Base-by-base conservation (phyloP, 495 filamentous ascomycete genomes). In the Saxophila tyrrhenica region DNA sequence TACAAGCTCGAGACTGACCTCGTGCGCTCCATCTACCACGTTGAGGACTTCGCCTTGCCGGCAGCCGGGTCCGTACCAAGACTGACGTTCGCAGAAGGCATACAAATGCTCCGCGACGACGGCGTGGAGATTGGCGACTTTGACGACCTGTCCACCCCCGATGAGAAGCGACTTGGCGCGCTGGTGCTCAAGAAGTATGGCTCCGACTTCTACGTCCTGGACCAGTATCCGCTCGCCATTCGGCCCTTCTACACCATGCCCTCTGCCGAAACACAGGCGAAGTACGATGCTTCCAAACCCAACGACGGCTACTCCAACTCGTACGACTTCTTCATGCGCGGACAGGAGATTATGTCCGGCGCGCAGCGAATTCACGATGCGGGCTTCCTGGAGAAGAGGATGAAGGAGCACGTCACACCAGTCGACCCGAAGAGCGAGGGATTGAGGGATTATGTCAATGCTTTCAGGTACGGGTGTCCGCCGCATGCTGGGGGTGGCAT, bases 241-340 rank as follows among this genome's bases (percentile, higher is more conserved):
- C 80, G 89, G 21, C 89, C 89, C 35, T 94, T 95, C 74, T 95
- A 95, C 70, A 88, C 89, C 65, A 86, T 89, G 76, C 80, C 83
- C 53, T 82, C 86, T 65, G 78, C 83, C 15, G 57, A 49, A 0
- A 58, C 75, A 32, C 79, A 83, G 67, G 78, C 83, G 9, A 58
- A 51, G 7, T 57, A 75, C 48, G 78, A 83, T 68, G 73, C 82
- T 54, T 73, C 74, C 25, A 75, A 86, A 58, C 86, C 82, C 50
- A 91, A 92, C 71, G 84, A 82, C 3, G 59, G 59, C 55, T 77
- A 87, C 62, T 85, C 81, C 49, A 91, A 94, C 70, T 85, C 83
- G 3, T 95, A 87, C 73, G 89, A 94, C 71, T 87, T 95, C 75
- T 90, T 94, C 76, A 86, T 94, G 84, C 83, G 89, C 59, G 86